These are phyloP conservation scores for Ogataea hybrid DNA, from an alignment of 1,139 yeast species.

Conservation along the genomic window DNA sequence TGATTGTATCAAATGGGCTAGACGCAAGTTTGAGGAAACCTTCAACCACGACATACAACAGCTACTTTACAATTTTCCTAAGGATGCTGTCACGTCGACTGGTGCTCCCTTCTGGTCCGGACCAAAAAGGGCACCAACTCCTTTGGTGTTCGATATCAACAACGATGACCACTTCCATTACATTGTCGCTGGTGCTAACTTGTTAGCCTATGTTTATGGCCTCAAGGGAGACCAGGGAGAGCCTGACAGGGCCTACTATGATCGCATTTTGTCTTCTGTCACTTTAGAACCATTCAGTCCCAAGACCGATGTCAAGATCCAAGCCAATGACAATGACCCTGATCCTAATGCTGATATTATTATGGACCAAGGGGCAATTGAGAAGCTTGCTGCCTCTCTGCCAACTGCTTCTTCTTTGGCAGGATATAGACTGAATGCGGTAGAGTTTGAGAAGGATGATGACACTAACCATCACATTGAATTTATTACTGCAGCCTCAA, in stretches of 20 bases:
- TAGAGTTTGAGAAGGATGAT: conserved; percentile 96
- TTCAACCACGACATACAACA: conserved; percentile 85
- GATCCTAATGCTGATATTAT: conserved; percentile 65
- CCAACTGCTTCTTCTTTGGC: conserved; percentile 91
- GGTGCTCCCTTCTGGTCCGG: conserved; percentile 99
- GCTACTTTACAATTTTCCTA: conserved; percentile 89
- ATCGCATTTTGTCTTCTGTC: conserved; percentile 48
- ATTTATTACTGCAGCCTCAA: conserved; percentile 95
- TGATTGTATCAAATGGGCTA: conserved; percentile 95
- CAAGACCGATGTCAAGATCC: conserved; percentile 72
- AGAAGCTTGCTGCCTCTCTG: conserved; percentile 65
- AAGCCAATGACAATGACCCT: conserved; percentile 85
- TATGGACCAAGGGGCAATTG: conserved; percentile 56
- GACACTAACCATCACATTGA: conserved; percentile 96
- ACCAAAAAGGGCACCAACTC: conserved; percentile 93
- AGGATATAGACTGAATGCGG: conserved; percentile 81
- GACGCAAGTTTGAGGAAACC: conserved; percentile 81
- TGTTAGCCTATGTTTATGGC: conserved; percentile 89
- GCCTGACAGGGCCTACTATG: conserved; percentile 42
- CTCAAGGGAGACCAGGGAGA: conserved; percentile 60
- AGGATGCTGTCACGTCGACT: conserved; percentile 82
- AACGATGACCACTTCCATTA: conserved; percentile 80
- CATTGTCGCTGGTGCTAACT: conserved; percentile 84
- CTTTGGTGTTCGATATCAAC: conserved; percentile 71
- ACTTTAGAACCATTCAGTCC: conserved; percentile 71